These are phyloP conservation scores for Podila minutissima DNA, from an alignment of 192 early-diverging fungal species.

Conservation along the genomic window DNA sequence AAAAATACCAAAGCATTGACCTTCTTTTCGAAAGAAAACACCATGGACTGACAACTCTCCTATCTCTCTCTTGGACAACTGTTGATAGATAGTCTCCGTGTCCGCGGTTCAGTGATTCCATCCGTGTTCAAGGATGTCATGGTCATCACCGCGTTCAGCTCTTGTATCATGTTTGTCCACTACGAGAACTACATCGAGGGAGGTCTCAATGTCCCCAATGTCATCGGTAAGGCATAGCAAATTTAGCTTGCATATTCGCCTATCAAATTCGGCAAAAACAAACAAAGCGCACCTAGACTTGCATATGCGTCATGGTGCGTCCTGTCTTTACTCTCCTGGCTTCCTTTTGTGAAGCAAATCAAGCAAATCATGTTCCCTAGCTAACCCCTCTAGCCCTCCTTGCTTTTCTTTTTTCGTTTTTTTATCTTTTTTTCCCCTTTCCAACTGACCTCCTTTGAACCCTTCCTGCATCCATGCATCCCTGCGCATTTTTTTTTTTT, in stretches of 20 bases:
- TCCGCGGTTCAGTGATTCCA: constrained; percentile 46
- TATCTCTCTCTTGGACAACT: background rate
- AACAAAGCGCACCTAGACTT: background rate
- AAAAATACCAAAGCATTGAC: too few relatives aligned
- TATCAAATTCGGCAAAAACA: background rate
- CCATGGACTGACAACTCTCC: background rate
- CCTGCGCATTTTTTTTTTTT: background rate
- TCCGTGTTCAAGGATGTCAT: constrained; percentile 27
- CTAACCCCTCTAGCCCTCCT: too few relatives aligned
- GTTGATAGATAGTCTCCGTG: constrained; percentile 32
- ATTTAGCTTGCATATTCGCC: background rate
- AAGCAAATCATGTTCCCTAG: too few relatives aligned
- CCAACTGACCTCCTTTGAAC: background rate
- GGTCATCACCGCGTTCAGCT: constrained; percentile 22
- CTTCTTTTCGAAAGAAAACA: too few relatives aligned
- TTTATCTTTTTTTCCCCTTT: background rate
- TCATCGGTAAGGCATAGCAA: constrained; percentile 33
- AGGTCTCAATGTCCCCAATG: constrained; percentile 10
- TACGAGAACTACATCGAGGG: background rate
- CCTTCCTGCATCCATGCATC: background rate
- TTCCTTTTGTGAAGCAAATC: too few relatives aligned
- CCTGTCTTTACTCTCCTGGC: too few relatives aligned
- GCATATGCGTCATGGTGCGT: background rate
- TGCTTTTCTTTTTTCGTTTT: background rate
- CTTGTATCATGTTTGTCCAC: constrained; percentile 16